Conservation (phyloP, 2,329 filamentous ascomycete species). For the Anisogramma anomala region DNA sequence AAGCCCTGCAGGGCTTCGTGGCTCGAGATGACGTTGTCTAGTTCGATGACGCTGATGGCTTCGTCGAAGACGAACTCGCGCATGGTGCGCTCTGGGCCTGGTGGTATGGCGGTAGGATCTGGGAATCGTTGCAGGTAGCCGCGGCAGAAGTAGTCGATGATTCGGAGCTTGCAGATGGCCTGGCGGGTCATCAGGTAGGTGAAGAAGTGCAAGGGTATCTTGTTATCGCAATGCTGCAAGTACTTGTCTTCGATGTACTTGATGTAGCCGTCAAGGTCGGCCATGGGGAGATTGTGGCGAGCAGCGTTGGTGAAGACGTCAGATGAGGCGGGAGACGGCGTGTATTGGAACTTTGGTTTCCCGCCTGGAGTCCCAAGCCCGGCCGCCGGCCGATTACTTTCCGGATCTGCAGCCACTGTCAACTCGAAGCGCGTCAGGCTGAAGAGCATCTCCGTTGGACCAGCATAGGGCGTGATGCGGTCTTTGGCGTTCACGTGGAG, state of each 20-base stretch:
- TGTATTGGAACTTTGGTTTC: conserved; percentile 21
- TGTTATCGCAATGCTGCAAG: conserved; percentile 43
- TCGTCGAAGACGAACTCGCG: conserved; percentile 42
- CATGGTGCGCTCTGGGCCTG: conserved; percentile 25
- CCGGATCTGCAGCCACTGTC: conserved; percentile 40
- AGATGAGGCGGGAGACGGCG: conserved; percentile 28
- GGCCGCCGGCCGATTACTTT: conserved; percentile 22
- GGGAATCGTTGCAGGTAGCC: conserved; percentile 27
- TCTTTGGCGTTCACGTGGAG: conserved; percentile 46
- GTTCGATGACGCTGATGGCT: conserved; percentile 47
- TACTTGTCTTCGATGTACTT: conserved; percentile 45
- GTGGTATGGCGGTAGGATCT: conserved; percentile 26
- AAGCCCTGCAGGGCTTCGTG: conserved; percentile 40
- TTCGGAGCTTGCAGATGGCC: conserved; percentile 44
- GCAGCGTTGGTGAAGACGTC: conserved; percentile 36
- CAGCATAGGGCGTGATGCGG: conserved; percentile 34
- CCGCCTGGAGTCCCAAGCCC: conserved; percentile 2
- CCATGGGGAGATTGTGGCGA: conserved; percentile 36
- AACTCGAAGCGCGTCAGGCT: conserved; percentile 45
- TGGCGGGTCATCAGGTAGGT: conserved; percentile 46
- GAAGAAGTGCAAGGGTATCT: conserved; percentile 48
- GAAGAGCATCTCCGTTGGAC: conserved; percentile 50
- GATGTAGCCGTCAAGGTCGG: conserved; percentile 42
- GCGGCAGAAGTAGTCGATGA: conserved; percentile 41
- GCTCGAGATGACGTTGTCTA: conserved; percentile 44